Conservation (phyloP, 2,329 filamentous ascomycete species). For the Alternaria burnsii region DNA sequence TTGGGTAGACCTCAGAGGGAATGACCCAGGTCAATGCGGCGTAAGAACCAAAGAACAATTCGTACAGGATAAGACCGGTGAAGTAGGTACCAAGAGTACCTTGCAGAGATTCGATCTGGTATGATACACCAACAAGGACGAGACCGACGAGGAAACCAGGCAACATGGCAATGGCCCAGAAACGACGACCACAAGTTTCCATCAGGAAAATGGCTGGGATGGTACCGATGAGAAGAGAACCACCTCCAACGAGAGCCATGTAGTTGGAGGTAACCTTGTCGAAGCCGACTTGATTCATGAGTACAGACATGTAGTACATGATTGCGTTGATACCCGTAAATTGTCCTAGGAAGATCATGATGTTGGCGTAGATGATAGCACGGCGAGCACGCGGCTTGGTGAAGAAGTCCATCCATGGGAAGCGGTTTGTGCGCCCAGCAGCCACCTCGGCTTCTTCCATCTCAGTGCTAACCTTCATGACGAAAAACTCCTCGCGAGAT, state of each 20-base stretch:
- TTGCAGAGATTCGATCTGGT: conserved; percentile 62
- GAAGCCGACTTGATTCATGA: conserved; percentile 75
- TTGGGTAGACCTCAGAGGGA: conserved; percentile 75
- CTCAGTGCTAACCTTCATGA: conserved; percentile 72
- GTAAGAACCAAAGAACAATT: conserved; percentile 50
- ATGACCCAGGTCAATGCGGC: conserved; percentile 48
- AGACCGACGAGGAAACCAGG: conserved; percentile 76
- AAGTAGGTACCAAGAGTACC: conserved; percentile 68
- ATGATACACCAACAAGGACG: conserved; percentile 70
- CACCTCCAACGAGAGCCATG: conserved; percentile 76
- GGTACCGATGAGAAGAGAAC: conserved; percentile 71
- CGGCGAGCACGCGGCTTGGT: conserved; percentile 69
- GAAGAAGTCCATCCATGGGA: conserved; percentile 78
- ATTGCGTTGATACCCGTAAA: conserved; percentile 63
- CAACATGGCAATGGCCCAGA: conserved; percentile 77
- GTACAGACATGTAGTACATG: conserved; percentile 74
- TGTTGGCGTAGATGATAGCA: conserved; percentile 70
- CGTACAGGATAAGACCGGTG: conserved; percentile 65
- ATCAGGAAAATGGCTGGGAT: conserved; percentile 75
- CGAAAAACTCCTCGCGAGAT: conserved; percentile 73
- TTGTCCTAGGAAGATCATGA: conserved; percentile 78
- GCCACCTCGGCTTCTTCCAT: conserved; percentile 61
- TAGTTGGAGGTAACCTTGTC: conserved; percentile 69
- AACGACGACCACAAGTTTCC: conserved; percentile 75
- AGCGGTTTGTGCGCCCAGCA: conserved; percentile 64